Conservation (phyloP, 1,284 basidiomycete species). For the Hymenochaete sp. region DNA sequence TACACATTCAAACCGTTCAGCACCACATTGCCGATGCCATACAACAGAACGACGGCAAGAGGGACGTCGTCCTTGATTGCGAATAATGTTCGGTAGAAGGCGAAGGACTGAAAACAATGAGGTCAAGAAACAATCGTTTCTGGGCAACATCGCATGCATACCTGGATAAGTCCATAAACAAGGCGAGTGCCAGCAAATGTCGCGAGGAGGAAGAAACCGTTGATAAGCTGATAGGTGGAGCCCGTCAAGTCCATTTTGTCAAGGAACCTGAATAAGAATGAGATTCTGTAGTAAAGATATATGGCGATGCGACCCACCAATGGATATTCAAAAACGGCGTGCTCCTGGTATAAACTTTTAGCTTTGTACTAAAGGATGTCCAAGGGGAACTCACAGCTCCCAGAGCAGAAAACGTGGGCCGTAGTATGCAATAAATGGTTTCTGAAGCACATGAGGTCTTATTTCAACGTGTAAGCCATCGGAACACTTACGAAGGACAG, state of each 20-base stretch:
- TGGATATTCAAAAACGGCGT: conserved; percentile 74
- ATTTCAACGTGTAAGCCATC: background rate
- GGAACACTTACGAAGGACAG: conserved; percentile 49
- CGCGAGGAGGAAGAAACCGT: conserved; percentile 52
- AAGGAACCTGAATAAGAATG: conserved; percentile 43
- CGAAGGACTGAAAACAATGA: conserved; percentile 39
- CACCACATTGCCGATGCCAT: conserved; percentile 46
- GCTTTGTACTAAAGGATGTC: background rate
- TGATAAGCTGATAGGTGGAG: conserved; percentile 52
- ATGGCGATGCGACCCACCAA: conserved; percentile 36
- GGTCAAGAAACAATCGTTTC: conserved; percentile 20
- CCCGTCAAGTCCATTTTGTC: conserved; percentile 68
- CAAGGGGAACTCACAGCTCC: conserved; percentile 47
- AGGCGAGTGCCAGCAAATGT: conserved; percentile 58
- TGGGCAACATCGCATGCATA: conserved; percentile 22
- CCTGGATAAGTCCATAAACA: conserved; percentile 55
- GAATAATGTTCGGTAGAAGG: conserved; percentile 50
- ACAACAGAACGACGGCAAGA: conserved; percentile 38
- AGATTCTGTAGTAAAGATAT: background rate
- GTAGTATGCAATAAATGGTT: conserved; percentile 67
- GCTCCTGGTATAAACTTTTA: conserved; percentile 35
- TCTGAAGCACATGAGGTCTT: conserved; percentile 32
- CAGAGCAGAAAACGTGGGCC: conserved; percentile 63
- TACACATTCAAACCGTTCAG: conserved; percentile 61
- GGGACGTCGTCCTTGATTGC: conserved; percentile 42